A percentile compares a stretch with the other conserved stretches of the same genome.
phyloP scores from a whole-genome alignment of 2,329 filamentous ascomycete species.

The Hysterium pulicare region DNA sequence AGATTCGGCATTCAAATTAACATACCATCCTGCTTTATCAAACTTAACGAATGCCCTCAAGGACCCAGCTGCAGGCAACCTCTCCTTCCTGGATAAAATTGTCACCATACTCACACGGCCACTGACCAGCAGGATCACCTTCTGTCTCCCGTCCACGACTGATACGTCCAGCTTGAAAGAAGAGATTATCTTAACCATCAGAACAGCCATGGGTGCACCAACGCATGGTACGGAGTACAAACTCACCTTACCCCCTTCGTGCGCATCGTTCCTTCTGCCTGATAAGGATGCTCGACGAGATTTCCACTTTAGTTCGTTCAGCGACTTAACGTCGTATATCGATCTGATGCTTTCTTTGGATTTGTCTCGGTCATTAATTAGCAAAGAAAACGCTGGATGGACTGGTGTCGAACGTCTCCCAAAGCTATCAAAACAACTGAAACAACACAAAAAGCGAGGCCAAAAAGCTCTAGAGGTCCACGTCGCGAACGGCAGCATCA shows the following conservation, averaged over 20 bases:
- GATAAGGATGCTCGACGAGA: conserved; percentile 19
- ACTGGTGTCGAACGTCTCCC: conserved; percentile 9
- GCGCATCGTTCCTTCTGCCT: conserved; percentile 25
- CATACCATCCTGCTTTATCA: conserved; percentile 25
- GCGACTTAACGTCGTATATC: conserved; percentile 29
- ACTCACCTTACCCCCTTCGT: conserved; percentile 26
- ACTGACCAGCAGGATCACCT: conserved; percentile 24
- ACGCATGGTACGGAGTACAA: conserved; percentile 35
- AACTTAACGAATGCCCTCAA: conserved; percentile 26
- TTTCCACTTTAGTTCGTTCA: conserved; percentile 25
- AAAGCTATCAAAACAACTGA: conserved; percentile 11
- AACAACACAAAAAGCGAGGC: neutral
- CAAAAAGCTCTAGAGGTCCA: neutral
- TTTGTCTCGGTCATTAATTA: conserved; percentile 26
- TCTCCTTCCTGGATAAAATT: conserved; percentile 31
- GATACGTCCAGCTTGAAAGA: conserved; percentile 15
- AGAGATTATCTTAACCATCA: conserved; percentile 23
- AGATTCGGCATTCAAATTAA: conserved; percentile 21
- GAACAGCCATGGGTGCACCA: conserved; percentile 31
- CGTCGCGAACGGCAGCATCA: conserved; percentile 1
- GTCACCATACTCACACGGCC: conserved; percentile 27
- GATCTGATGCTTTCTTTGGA: conserved; percentile 33
- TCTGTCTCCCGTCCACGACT: conserved; percentile 22
- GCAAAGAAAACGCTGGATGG: conserved; percentile 18
- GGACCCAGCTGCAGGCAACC: conserved; percentile 20